Base-by-base conservation (phyloP, 345 rosid genomes). In the Corchorus olitorius region DNA sequence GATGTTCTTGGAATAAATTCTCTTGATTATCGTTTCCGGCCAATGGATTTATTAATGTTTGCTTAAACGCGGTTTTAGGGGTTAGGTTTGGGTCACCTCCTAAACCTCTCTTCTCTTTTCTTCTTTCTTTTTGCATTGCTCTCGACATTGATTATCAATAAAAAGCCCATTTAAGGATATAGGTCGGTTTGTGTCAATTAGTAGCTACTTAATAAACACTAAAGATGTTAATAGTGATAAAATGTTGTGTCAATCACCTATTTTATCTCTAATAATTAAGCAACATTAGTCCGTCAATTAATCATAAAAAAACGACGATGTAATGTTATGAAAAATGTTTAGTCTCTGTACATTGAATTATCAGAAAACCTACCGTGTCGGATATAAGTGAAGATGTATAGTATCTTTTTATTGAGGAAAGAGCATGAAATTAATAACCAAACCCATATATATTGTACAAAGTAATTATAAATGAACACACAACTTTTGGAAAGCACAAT, bases 21-120 rank as follows among this genome's bases (percentile, higher is more conserved):
- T 15, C 22, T 39, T 37, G 16, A 65, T n/a, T n/a, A 65, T 65
- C 43, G 35, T n/a, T 19, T 65, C 10, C 9, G 43, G 43, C 43
- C 34, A 66, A 13, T 46, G 50, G 62, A 20, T 14, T 15, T 39
- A 63, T 15, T 39, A 63, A 33, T 34, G 15, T 9, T 12, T 19
- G 58, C 73, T 67, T 69, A 27, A 15, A 65, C 70, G 35, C 70
- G 35, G 70, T 65, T 65, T 65, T 45, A 45, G 10, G 10, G 43
- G 73, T 69, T 69, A 33, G 73, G 59, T 69, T 69, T 69, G 59
- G 41, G 58, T 49, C 58, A 69, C 20, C 43, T 48, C 56, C 73
- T 8, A 39, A 19, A 56, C 8, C 61, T 13, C 9, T 20, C 2
- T 45, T 7, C 59, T 54, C 69, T 64, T 9, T 65, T 1, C 8